Base-by-base conservation (phyloP, 371 early-diverging fungal genomes). In the Syncephalastrum racemosum region DNA sequence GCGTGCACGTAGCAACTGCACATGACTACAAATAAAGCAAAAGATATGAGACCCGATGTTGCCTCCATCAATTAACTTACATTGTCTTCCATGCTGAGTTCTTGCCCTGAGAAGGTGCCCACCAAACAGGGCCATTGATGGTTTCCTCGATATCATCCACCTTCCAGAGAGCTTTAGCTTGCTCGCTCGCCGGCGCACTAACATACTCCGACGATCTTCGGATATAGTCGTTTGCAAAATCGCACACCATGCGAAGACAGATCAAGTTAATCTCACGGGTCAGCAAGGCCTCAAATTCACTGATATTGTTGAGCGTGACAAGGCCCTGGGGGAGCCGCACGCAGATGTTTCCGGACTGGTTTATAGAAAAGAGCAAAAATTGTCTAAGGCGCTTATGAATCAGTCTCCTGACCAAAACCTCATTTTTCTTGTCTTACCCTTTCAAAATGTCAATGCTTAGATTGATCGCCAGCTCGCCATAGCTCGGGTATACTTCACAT, bases 121-220 rank as follows among this genome's bases (percentile, higher is more conserved):
- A 72, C 56, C 60, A 64, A 7, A 79, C 24, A 14, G 68, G 68
- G 0, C 80, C 76, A 59, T 70, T 64, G 31, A 75, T 61, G 6
- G 64, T 67, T 49, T 79, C 80, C 55, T 79, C 80, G 13, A 79
- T 71, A 42, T 72, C 68, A 55, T 79, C 71, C 20, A 79, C 66
- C 25, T 74, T 70, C 80, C 80, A 79, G 20, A 70, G 43, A 14
- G 61, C 64, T 23, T 58, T 60, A 7, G 50, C 54, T 39, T 71
- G 63, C 15, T 70, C 67, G 27, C 64, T 72, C n/a, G 52, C 57
- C 0, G 56, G 52, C 3, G 62, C 61, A 10, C 24, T 23, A 41
- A 64, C 43, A 48, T 64, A 67, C 12, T 27, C 31, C 0, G 31
- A 27, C 22, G 67, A 46, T 10, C 58, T 43, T 53, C 58, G 58